phyloP scores from a whole-genome alignment of 176 grass and related monocot genomes.

The Pontederia crassipes region DNA sequence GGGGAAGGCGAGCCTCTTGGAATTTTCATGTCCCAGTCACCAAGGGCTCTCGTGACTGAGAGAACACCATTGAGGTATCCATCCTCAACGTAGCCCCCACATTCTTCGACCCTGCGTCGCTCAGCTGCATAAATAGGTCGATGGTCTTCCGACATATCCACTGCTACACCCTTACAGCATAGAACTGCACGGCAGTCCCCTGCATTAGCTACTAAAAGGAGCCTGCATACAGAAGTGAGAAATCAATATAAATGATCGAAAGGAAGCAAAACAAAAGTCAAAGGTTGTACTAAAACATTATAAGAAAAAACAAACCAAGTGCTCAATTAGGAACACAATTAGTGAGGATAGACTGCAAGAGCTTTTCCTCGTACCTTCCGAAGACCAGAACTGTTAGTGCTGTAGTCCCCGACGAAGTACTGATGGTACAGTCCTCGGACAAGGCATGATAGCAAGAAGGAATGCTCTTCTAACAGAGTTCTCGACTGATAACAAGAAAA shows the following conservation, averaged over 20 bases:
- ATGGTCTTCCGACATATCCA: slow-evolving; percentile 83
- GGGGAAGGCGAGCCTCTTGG: slow-evolving; percentile 38
- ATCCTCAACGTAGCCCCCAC: slow-evolving; percentile 69
- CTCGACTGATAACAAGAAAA: slow-evolving; percentile 44
- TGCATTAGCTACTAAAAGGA: slow-evolving; percentile 67
- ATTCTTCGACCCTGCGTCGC: slow-evolving; percentile 34
- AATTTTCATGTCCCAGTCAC: slow-evolving; percentile 87
- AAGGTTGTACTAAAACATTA: neutral
- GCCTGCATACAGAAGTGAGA: slow-evolving; percentile 24
- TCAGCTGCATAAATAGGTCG: slow-evolving; percentile 48
- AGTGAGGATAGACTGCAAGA: no score
- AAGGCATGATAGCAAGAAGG: slow-evolving; percentile 54
- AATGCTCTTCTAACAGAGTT: slow-evolving; percentile 40
- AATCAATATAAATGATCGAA: neutral
- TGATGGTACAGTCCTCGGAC: slow-evolving; percentile 42
- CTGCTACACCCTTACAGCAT: slow-evolving; percentile 50
- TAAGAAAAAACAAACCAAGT: neutral
- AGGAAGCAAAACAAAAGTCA: no score
- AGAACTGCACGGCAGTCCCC: slow-evolving; percentile 86
- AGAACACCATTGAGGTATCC: slow-evolving; percentile 83
- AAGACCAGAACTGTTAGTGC: slow-evolving; percentile 63
- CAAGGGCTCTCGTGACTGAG: slow-evolving; percentile 65
- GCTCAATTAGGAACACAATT: neutral
- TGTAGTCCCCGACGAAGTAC: slow-evolving; percentile 74
- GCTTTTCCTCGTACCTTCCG: slow-evolving; percentile 33